Conservation (phyloP, 805 yeast genomes). For the Yarrowia alimentaria region DNA sequence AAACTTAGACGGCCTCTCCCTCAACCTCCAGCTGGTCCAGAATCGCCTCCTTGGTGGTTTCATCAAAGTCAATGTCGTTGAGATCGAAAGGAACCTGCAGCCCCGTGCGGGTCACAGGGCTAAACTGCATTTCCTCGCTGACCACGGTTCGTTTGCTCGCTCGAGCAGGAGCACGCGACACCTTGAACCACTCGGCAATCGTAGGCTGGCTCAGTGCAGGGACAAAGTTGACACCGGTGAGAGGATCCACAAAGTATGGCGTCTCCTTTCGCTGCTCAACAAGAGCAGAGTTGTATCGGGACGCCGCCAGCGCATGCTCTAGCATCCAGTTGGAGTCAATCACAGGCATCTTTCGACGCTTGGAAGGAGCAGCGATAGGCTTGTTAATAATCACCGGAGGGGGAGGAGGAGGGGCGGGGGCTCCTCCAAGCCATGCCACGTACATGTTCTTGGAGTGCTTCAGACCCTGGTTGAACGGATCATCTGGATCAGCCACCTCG, state of each 20-base stretch:
- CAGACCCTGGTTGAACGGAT: conserved; percentile 44
- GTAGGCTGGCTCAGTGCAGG: conserved; percentile 78
- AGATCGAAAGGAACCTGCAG: conserved; percentile 59
- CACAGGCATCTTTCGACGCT: conserved; percentile 4
- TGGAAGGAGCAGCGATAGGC: conserved; percentile 13
- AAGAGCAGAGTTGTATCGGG: conserved; percentile 65
- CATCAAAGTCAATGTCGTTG: conserved; percentile 51
- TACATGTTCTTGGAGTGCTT: conserved; percentile 51
- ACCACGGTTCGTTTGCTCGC: conserved; percentile 35
- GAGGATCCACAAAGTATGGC: conserved; percentile 52
- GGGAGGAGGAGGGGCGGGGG: conserved; percentile 36
- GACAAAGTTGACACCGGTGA: conserved; percentile 45
- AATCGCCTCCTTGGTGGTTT: conserved; percentile 49
- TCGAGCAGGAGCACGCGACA: too few species aligned
- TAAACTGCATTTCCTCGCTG: conserved; percentile 40
- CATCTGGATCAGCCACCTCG: conserved; percentile 67
- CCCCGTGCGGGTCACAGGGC: conserved; percentile 61
- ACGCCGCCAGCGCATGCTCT: conserved; percentile 77
- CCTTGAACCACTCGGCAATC: conserved; percentile 38
- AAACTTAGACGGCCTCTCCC: too few species aligned
- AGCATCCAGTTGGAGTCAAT: conserved; percentile 62
- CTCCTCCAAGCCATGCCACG: conserved; percentile 53
- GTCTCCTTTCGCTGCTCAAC: conserved; percentile 52
- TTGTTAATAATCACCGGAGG: too few species aligned
- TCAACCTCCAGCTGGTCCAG: conserved; percentile 34